Percentiles rank a stretch among this genome's conserved stretches.
Conservation (phyloP, 2,329 filamentous ascomycete genomes). For the Tolypocladium tundrense region DNA sequence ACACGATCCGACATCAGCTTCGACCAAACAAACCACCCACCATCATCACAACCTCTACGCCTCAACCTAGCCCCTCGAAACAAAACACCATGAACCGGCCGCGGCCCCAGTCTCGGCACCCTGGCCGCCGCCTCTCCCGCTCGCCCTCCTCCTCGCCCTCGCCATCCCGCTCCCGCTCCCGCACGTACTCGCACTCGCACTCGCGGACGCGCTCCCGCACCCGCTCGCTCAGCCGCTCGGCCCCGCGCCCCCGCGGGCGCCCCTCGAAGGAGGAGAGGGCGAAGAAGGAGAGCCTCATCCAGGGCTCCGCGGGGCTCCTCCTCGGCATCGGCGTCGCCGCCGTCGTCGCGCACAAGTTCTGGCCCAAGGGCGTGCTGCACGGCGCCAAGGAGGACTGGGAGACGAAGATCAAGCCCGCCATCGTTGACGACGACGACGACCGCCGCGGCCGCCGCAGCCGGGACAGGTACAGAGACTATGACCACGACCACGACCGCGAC, state of each 20-base stretch:
- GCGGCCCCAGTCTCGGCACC: slow-evolving; percentile 2
- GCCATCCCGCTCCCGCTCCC: slow-evolving; percentile 6
- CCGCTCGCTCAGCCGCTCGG: slow-evolving; percentile 12
- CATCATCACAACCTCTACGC: not conserved
- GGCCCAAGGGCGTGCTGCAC: slow-evolving; percentile 20
- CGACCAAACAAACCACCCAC: not conserved
- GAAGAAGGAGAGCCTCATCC: slow-evolving; percentile 15
- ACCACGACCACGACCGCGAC: slow-evolving; percentile 3
- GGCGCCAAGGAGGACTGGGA: slow-evolving; percentile 20
- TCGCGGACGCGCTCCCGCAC: slow-evolving; percentile 6
- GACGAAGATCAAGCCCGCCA: not conserved
- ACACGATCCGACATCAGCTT: not conserved
- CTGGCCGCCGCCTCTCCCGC: not conserved
- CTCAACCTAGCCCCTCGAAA: not conserved
- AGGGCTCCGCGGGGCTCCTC: slow-evolving; percentile 20
- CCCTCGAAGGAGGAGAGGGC: slow-evolving; percentile 8
- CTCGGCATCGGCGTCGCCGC: slow-evolving; percentile 24
- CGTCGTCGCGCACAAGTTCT: slow-evolving; percentile 23
- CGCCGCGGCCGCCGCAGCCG: not conserved
- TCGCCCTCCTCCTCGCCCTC: slow-evolving; percentile 8
- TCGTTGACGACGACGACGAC: not conserved
- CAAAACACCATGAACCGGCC: slow-evolving; percentile 4
- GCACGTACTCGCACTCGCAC: not conserved
- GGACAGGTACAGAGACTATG: not conserved
- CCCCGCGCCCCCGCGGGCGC: slow-evolving; percentile 5